A percentile compares a stretch with the other conserved stretches of the same genome.
These are phyloP conservation scores for Salix brachista DNA, from an alignment of 345 rosid species.

Conservation along the genomic window DNA sequence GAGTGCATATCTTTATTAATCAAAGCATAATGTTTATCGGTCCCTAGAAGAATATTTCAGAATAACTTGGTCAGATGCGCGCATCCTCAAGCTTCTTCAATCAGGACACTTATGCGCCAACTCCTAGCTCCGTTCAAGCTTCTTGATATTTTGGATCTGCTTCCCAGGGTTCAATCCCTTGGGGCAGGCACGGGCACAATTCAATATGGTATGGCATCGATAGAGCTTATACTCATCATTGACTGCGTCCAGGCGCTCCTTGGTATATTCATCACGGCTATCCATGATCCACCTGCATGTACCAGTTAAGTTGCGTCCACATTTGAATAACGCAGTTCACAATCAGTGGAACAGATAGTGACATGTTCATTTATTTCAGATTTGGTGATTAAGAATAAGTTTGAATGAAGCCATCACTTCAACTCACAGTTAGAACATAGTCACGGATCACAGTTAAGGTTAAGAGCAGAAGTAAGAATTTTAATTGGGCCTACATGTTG, in stretches of 20 bases:
- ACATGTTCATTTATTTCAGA: neutral
- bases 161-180: slow-evolving; percentile 96
- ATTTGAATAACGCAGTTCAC: neutral
- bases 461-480: neutral
- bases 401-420: neutral
- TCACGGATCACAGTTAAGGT: neutral
- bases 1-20: slow-evolving; percentile 5
- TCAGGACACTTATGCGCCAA: slow-evolving; percentile 8
- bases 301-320: neutral
- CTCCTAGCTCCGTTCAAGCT: slow-evolving; percentile 40
- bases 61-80: slow-evolving; percentile 6
- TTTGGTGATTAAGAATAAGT: no score
- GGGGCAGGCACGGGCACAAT: slow-evolving; percentile 96
- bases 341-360: neutral
- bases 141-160: slow-evolving; percentile 79
- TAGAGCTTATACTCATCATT: slow-evolving; percentile 90
- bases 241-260: slow-evolving; percentile 81
- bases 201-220: slow-evolving; percentile 92
- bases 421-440: neutral
- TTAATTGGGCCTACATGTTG: no score
- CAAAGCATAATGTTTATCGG: neutral
- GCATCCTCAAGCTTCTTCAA: neutral
- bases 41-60: neutral
- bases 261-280: slow-evolving; percentile 88
- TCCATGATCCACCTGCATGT: slow-evolving; percentile 88